Evolutionary conservation across 495 filamentous ascomycete species (phyloP).

Genomic region (Margaritispora aquatica): DNA sequence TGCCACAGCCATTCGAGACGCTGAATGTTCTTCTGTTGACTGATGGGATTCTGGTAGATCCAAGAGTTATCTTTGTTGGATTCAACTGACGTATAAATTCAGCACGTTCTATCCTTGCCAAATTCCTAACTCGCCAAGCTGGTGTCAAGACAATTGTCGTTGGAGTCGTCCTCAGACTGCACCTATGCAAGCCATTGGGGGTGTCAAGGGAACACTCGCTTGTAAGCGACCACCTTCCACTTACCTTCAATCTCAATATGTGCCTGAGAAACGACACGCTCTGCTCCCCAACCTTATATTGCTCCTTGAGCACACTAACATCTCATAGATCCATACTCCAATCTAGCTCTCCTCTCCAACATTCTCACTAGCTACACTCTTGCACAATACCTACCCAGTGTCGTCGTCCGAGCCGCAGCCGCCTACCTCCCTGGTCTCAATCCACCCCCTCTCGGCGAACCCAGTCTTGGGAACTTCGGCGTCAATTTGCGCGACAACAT

Average conservation of each 20-base stretch:
- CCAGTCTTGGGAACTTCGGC: background rate
- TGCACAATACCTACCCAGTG: background rate
- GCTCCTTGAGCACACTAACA: too few species aligned
- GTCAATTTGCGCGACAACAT: background rate
- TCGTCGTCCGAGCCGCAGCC: conserved; percentile 12
- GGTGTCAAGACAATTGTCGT: conserved; percentile 51
- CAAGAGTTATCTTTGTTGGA: too few species aligned
- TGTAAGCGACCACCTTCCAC: background rate
- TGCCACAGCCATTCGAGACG: conserved; percentile 31
- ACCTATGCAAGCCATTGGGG: conserved; percentile 55
- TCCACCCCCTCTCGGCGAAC: background rate
- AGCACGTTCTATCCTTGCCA: conserved; percentile 52
- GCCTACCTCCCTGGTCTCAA: background rate
- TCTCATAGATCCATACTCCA: background rate
- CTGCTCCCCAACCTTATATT: too few species aligned
- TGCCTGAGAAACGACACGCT: too few species aligned
- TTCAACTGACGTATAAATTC: background rate
- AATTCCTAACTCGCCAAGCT: conserved; percentile 46
- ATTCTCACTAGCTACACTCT: conserved; percentile 29
- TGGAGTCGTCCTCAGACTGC: conserved; percentile 45
- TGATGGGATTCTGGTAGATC: conserved; percentile 53
- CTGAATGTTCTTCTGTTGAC: conserved; percentile 40
- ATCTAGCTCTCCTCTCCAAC: background rate
- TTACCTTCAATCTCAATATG: background rate
- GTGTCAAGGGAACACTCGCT: conserved; percentile 40